Evolutionary conservation across 768 basidiomycete species (phyloP), one percentile per base, ranked within the genome.

Genomic region (Antrodiella citrinella): DNA sequence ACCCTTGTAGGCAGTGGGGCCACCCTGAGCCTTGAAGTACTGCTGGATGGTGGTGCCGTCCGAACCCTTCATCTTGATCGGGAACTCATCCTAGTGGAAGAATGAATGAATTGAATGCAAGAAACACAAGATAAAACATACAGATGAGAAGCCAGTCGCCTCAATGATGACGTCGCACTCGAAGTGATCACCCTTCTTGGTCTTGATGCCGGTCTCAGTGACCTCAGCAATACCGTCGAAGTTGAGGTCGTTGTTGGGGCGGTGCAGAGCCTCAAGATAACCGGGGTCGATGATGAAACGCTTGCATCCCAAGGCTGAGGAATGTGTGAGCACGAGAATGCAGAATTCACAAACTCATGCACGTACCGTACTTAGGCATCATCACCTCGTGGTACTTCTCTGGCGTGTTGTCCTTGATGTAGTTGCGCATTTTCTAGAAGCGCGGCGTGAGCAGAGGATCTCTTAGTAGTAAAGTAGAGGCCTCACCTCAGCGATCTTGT

Each of bases 1-100:
- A 11, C 68, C 67, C 19, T 49, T 50, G 49, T 70, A 70, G 4
- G 61, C 67, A 3, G 63, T 60, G 4, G 68, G 68, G 10, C 68
- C 67, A 4, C 59, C 65, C 4, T 64, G 59, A 0, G 51, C 46
- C 3, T 60, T 51, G 23, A 57, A 69, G 46, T 64, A 70, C 22
- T 61, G 62, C 30, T 55, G 49, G 0, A 69, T 19, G 7, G 60
- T 61, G 42, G 49, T 42, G 22, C 55, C 62, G 12, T 54, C 52
- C 21, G 44, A 46, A 19, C 67, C 67, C 38, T 54, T 54, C 13
- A 68, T 35, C 19, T 13, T 23, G 47, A 54, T 20, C 18, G 49
- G 50, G 26, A 24, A 51, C 4, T 25, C 23, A 4, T 53, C 52
- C 54, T 56, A 22, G 12, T 10, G 38, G 4, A 9, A 10, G 7